Evolutionary conservation across 306 rosid genomes (phyloP).

Genomic region (Castanea sativa): DNA sequence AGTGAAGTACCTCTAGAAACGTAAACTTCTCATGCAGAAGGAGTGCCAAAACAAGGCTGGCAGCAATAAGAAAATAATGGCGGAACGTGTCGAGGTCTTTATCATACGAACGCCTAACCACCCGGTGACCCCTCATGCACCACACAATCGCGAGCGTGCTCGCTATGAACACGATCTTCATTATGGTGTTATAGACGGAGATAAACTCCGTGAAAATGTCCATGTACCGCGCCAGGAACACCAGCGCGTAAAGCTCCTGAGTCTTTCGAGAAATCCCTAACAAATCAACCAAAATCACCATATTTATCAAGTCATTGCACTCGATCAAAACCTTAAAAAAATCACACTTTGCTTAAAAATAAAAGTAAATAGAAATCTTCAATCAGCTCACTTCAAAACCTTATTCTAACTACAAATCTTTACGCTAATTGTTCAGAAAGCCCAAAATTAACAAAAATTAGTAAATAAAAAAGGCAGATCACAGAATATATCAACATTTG

Average conservation of each 20-base stretch:
- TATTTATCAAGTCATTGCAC: background rate
- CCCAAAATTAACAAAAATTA: background rate
- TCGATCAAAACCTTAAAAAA: background rate
- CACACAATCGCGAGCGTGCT: slow-evolving; percentile 78
- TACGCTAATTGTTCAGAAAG: background rate
- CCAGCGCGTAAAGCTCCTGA: slow-evolving; percentile 84
- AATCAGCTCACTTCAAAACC: background rate
- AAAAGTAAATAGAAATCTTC: background rate
- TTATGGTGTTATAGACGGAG: slow-evolving; percentile 71
- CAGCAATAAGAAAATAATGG: slow-evolving; percentile 59
- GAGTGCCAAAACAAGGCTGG: slow-evolving; percentile 59
- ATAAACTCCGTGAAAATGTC: slow-evolving; percentile 78
- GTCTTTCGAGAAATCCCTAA: slow-evolving; percentile 91
- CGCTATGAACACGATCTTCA: slow-evolving; percentile 79
- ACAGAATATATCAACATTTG: background rate
- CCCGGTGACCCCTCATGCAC: slow-evolving; percentile 71
- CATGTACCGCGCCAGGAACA: slow-evolving; percentile 83
- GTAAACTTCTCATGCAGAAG: slow-evolving; percentile 73
- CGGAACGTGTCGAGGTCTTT: slow-evolving; percentile 79
- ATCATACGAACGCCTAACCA: slow-evolving; percentile 69
- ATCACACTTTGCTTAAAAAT: background rate
- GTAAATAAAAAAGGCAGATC: background rate
- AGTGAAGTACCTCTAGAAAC: slow-evolving; percentile 54
- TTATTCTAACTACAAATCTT: background rate
- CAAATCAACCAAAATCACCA: background rate